Evolutionary conservation across 2,329 filamentous ascomycete genomes (phyloP), one percentile per base, ranked within the genome.

Genomic region (Xylaria polymorpha): DNA sequence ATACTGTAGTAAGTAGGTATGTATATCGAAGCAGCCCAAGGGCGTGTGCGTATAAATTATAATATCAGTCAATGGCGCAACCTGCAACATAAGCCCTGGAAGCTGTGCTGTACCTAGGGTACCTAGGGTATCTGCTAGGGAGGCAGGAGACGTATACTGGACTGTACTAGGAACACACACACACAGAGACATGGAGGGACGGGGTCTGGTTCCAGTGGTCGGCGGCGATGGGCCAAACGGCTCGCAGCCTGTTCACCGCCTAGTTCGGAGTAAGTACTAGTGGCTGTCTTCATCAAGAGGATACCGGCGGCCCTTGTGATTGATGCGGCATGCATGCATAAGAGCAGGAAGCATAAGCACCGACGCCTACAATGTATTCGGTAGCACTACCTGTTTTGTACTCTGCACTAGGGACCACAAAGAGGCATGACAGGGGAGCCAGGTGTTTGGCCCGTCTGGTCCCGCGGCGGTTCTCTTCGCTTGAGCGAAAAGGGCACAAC

Each of bases 171-270:
- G 25, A 32, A 53, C 37, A 46, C 14, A 46, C 7, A 53, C 37
- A 46, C 14, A 46, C 7, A 59, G 68, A 51, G 43, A 59, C 56
- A 66, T 69, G 53, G 66, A 58, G 64, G 59, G 41, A 67, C 65
- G 43, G 61, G 65, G 73, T 71, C 74, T 76, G 75, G 72, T 74
- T 73, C 72, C 74, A 73, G 72, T 72, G 71, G 69, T 74, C 75
- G 75, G 71, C 64, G 68, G 68, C 59, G 32, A 65, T 53, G 59
- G 76, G 74, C 78, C 78, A 79, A 79, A 79, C 78, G 78, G 77
- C 78, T 79, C 73, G 68, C 75, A 77, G 75, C 77, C 77, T 77
- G 74, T 60, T 79, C 77, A 79, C 78, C 78, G 78, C 78, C 77
- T 78, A 74, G 72, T 71, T 76, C 72, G 75, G 75, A 72, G 73